A percentile compares a stretch with the other conserved stretches of the same genome.
Evolutionary conservation across 2,329 filamentous ascomycete genomes (phyloP).

Genomic region (Xylariaceae sp.): DNA sequence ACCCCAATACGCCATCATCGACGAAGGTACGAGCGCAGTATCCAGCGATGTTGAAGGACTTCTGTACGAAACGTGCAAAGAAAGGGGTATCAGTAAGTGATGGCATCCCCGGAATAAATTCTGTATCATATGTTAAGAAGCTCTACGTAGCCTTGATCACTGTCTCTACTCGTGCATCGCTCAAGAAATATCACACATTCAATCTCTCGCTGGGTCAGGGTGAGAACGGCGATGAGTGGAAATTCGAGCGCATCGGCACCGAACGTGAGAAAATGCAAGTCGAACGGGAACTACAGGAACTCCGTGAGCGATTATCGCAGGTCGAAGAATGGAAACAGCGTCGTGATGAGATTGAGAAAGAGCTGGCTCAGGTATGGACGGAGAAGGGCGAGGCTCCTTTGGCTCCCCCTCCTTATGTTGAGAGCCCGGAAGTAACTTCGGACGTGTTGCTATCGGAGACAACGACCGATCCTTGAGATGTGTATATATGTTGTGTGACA

Average conservation of each 20-base stretch:
- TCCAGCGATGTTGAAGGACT: conserved; percentile 91
- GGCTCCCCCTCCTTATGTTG: conserved; percentile 44
- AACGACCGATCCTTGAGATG: conserved; percentile 4
- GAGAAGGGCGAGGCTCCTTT: conserved; percentile 46
- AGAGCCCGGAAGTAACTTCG: no score
- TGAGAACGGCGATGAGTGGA: conserved; percentile 79
- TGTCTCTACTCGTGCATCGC: conserved; percentile 86
- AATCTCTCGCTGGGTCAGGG: conserved; percentile 83
- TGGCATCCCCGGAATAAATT: background rate
- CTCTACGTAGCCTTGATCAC: conserved; percentile 83
- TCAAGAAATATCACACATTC: conserved; percentile 94
- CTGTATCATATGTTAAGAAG: conserved; percentile 13
- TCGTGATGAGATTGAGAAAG: conserved; percentile 74
- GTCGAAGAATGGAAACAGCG: conserved; percentile 82
- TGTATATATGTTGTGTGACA: no score
- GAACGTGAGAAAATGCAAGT: conserved; percentile 90
- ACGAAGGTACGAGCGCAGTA: conserved; percentile 93
- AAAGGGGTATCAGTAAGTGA: conserved; percentile 79
- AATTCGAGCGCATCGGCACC: conserved; percentile 89
- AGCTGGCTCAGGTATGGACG: conserved; percentile 65
- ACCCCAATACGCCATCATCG: conserved; percentile 88
- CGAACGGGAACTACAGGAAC: conserved; percentile 82
- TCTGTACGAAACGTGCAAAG: conserved; percentile 89
- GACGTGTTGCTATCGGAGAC: no score
- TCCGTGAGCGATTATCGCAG: conserved; percentile 73